phyloP scores from a whole-genome alignment of 1,139 yeast species.

The Komagataea norvegica region DNA sequence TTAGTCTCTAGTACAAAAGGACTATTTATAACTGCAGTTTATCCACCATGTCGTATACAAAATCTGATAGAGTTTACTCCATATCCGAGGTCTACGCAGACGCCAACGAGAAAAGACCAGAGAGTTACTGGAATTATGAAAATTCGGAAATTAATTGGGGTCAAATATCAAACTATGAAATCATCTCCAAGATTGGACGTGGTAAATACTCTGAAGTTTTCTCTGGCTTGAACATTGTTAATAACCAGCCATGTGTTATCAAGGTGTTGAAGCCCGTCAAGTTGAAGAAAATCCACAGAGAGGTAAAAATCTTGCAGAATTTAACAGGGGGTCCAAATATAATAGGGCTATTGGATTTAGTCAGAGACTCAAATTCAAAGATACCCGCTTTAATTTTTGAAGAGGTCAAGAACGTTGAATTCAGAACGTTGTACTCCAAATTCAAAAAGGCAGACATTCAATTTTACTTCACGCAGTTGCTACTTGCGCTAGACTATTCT shows the following conservation, averaged over 20 bases:
- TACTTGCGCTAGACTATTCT: conserved; percentile 86
- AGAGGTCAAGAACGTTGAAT: conserved; percentile 84
- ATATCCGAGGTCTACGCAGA: conserved; percentile 73
- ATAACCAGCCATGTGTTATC: conserved; percentile 61
- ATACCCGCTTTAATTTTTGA: conserved; percentile 95
- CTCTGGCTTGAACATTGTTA: conserved; percentile 63
- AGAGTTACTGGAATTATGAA: conserved; percentile 93
- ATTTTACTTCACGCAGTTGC: conserved; percentile 81
- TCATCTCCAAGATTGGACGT: conserved; percentile 87
- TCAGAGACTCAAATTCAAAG: conserved; percentile 83
- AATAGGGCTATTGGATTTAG: conserved; percentile 75
- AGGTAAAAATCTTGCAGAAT: conserved; percentile 87
- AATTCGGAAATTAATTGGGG: conserved; percentile 58
- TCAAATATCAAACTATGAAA: conserved; percentile 73
- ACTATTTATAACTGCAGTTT: too few species aligned
- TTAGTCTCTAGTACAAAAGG: too few species aligned
- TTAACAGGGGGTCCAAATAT: conserved; percentile 84
- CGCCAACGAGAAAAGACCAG: conserved; percentile 72
- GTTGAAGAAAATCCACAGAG: conserved; percentile 92
- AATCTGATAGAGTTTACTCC: conserved; percentile 36
- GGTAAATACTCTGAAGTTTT: conserved; percentile 98
- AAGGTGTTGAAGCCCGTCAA: conserved; percentile 97
- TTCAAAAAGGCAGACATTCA: conserved; percentile 79
- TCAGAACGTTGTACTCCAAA: conserved; percentile 86
- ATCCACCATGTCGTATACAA: conserved; percentile 26